Evolutionary conservation across 352 stramenopile genomes (phyloP).

Genomic region (Globisporangium paddicum): DNA sequence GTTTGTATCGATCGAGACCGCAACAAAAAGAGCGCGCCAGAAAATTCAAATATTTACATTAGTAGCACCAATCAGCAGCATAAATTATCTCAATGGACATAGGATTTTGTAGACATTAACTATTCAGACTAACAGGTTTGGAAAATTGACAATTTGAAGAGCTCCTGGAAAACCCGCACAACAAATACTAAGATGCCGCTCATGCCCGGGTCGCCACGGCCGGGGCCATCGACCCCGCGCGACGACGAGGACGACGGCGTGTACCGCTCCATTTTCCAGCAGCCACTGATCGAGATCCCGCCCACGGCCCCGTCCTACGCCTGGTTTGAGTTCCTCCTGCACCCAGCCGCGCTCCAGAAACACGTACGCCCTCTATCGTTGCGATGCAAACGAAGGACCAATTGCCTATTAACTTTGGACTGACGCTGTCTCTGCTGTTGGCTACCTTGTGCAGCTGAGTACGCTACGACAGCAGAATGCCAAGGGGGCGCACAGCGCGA

Average conservation of each 20-base stretch:
- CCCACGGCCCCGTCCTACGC: constrained; percentile 60
- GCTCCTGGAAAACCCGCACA: neutral
- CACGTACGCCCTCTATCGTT: constrained; percentile 41
- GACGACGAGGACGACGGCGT: constrained; percentile 55
- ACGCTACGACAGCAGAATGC: constrained; percentile 45
- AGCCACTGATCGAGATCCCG: constrained; percentile 70
- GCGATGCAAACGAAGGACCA: too few relatives aligned
- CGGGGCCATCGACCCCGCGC: constrained; percentile 17
- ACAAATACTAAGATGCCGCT: constrained; percentile 29
- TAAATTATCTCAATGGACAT: too few relatives aligned
- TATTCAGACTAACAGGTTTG: neutral
- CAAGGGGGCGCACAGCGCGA: constrained; percentile 42
- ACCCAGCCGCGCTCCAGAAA: constrained; percentile 63
- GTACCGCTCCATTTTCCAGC: constrained; percentile 84
- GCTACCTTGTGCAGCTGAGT: constrained; percentile 28
- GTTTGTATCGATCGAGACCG: constrained; percentile 1
- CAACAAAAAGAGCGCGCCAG: neutral
- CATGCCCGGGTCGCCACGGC: constrained; percentile 62
- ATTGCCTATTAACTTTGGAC: neutral
- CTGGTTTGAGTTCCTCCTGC: constrained; percentile 86
- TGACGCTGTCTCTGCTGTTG: neutral
- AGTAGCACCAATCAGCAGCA: neutral
- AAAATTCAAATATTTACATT: neutral
- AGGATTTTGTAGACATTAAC: too few relatives aligned
- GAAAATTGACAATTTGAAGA: neutral